Conservation (phyloP, 768 basidiomycete species). For the Cystofilobasidium ferigula region DNA sequence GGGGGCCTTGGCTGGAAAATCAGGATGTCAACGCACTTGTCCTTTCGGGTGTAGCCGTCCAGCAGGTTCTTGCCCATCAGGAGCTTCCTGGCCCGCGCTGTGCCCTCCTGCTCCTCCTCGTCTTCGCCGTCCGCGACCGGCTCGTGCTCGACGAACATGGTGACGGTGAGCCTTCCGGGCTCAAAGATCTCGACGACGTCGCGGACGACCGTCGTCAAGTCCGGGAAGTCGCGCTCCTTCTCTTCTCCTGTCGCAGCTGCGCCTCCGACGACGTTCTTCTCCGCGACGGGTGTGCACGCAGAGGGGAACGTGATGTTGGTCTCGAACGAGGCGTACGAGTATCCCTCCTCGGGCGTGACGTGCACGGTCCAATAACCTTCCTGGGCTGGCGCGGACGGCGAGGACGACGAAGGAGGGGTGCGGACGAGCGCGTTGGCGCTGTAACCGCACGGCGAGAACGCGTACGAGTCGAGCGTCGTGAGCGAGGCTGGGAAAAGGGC, state of each 20-base stretch:
- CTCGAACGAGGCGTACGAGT: constrained; percentile 98
- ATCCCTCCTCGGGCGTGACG: constrained; percentile 93
- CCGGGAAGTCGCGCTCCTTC: constrained; percentile 42
- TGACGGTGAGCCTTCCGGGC: constrained; percentile 71
- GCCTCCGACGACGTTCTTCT: constrained; percentile 10
- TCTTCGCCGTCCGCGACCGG: constrained; percentile 30
- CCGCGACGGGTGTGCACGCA: constrained; percentile 42
- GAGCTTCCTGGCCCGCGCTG: constrained; percentile 27
- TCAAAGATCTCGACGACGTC: constrained; percentile 89
- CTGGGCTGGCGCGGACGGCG: constrained; percentile 35
- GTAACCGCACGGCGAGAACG: constrained; percentile 91
- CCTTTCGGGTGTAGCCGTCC: constrained; percentile 65
- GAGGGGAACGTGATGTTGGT: constrained; percentile 68
- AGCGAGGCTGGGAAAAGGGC: constrained; percentile 62
- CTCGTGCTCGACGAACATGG: constrained; percentile 63
- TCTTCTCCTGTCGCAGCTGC: background rate
- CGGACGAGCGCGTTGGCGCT: constrained; percentile 73
- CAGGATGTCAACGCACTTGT: constrained; percentile 46
- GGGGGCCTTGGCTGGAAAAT: no score
- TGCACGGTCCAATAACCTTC: constrained; percentile 98
- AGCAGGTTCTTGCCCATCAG: constrained; percentile 51
- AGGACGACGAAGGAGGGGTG: constrained; percentile 29
- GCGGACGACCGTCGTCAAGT: constrained; percentile 67
- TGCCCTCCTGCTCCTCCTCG: constrained; percentile 26
- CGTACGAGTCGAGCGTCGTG: constrained; percentile 80